Evolutionary conservation across 1,139 yeast species (phyloP), one percentile per base, ranked within the genome.

Genomic region (Kurtzmaniella quercitrusa): DNA sequence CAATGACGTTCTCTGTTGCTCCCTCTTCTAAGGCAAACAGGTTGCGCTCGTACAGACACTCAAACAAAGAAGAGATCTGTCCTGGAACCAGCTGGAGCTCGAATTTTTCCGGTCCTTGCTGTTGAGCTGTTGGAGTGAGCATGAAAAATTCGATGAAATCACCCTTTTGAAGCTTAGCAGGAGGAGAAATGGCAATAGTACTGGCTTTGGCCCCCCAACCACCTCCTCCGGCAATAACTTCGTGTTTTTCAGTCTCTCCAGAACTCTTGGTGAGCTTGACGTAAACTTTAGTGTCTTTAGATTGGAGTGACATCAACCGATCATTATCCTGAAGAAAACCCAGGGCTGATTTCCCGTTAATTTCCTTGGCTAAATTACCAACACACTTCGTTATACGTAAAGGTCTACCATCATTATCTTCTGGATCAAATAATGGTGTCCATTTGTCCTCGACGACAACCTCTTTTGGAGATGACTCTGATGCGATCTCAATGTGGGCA

Each of bases 181-280:
- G 75, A 1, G 84, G 80, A 7, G 82, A 80, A 17, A 81, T 59
- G 1, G 79, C 86, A 12, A 81, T 64, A 56, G 80, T 76, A 36
- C 74, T 71, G 0, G 84, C 78, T 44, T 81, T 74, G 30, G 81
- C 73, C 1, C 84, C 83, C 87, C 86, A 81, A 9, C 78, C 76
- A 2, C 86, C 87, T 3, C 87, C 87, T 1, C 78, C 78, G 5
- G 86, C 86, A 33, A 78, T 71, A 16, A 81, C 82, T 52, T 76
- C 72, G 54, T 64, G 67, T 43, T 68, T 55, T 11, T 39, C 46
- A 6, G 39, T 20, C 2, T 48, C 47, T 5, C 54, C 52, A 36
- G 45, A 39, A 7, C 50, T 52, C 6, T 48, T 46, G 41, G 52
- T 54, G 14, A 70, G 39, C 47, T 67, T 70, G 28, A 68, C 75